Base-by-base conservation (phyloP, 148 eudicot genomes). In the Selenicereus undatus region DNA sequence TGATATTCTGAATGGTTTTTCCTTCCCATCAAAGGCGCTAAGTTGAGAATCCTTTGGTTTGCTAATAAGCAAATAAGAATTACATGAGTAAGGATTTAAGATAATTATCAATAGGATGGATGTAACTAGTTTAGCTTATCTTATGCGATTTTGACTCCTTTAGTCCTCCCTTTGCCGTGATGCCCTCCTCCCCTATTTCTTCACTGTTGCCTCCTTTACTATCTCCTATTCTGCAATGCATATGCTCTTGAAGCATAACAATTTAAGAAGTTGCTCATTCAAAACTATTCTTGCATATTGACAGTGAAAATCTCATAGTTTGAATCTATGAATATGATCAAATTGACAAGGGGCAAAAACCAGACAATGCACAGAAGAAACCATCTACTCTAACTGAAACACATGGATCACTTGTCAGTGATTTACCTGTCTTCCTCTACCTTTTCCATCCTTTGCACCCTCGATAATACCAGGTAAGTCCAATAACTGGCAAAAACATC, bases 401-500 rank as follows among this genome's bases (percentile, higher is more conserved):
- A 26, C 29, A 73, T 1, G 45, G 35, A 48, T 74, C 64, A 65
- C 11, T n/a, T 52, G 73, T 21, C 27, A 42, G 43, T 21, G 71
- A 80, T 2, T 72, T 91, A 96, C 99, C 99, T 93, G 99, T 43
- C 99, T 91, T 84, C 99, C 99, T 93, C 99, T 89, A 85, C 99
- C 99, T 88, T 96, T 96, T 68, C 99, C 98, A 83, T 96, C 99
- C 88, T 96, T 96, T 27, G 98, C 99, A 88, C 98, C 98, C 82
- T 96, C 99, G 75, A 96, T 96, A 81, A 94, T 96, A 87, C 99
- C 99, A 87, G 98, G 99, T 77, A 93, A 92, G 86, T 96, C 99
- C 89, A 96, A 86, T 79, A 96, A 81, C 99, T 96, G 93, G 84
- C 79, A 84, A 79, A 48, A 43, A 74, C 64, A 81, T 48, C 56